Evolutionary conservation across 306 rosid species (phyloP).

Genomic region (Prunus davidiana): DNA sequence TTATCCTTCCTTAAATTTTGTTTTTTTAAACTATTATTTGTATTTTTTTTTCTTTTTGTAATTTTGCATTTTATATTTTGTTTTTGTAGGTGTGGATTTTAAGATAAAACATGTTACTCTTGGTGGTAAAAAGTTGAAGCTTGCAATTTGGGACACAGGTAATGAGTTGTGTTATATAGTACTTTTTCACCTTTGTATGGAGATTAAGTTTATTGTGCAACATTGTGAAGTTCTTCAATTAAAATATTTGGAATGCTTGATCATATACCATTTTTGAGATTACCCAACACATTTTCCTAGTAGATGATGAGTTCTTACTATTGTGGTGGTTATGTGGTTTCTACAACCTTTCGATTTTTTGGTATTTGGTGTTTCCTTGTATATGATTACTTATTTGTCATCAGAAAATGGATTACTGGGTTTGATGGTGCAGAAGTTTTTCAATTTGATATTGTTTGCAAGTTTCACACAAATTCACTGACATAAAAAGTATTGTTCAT

Average conservation of each 20-base stretch:
- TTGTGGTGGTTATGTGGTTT: neutral
- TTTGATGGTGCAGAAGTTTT: neutral
- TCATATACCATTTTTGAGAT: neutral
- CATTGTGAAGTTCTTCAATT: neutral
- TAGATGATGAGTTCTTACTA: neutral
- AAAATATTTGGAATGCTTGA: neutral
- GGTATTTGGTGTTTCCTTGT: no score
- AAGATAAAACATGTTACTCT: conserved; percentile 57
- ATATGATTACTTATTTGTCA: neutral
- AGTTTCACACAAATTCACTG: neutral
- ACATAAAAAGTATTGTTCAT: neutral
- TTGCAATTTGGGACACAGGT: conserved; percentile 97
- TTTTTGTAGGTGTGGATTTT: conserved; percentile 79
- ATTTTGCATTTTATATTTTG: neutral
- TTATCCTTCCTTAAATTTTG: neutral
- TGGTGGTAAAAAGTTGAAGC: conserved; percentile 78
- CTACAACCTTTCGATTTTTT: neutral
- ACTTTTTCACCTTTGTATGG: neutral
- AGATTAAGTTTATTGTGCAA: neutral
- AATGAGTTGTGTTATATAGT: neutral
- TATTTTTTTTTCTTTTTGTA: neutral
- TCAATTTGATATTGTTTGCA: neutral
- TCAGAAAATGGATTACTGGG: neutral
- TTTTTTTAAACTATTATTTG: neutral
- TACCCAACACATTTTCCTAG: neutral